Conservation (phyloP, 108 stramenopile species). For the Skeletonema costatum region DNA sequence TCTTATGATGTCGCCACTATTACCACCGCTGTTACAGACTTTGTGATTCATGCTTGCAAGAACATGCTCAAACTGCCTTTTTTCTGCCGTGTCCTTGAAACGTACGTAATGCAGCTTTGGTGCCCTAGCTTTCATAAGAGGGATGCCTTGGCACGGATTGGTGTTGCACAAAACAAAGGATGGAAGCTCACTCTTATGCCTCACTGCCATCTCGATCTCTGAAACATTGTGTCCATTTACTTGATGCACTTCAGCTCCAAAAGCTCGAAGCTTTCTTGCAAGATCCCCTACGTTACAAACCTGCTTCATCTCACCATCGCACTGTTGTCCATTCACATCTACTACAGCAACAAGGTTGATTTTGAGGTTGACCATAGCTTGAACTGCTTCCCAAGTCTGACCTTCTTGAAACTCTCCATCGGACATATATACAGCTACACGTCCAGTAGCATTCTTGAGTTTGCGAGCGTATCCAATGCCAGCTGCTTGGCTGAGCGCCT, state of each 20-base stretch:
- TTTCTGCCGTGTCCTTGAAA: slow-evolving; percentile 14
- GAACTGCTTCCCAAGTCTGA: slow-evolving; percentile 24
- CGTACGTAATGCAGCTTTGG: slow-evolving; percentile 29
- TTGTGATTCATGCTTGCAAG: slow-evolving; percentile 5
- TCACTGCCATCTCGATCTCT: slow-evolving; percentile 18
- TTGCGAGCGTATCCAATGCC: slow-evolving; percentile 23
- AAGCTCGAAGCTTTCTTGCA: slow-evolving; percentile 6
- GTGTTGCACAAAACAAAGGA: slow-evolving; percentile 22
- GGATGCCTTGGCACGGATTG: slow-evolving; percentile 17
- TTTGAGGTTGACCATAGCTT: slow-evolving; percentile 13
- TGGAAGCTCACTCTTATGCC: not conserved
- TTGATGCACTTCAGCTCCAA: slow-evolving; percentile 16
- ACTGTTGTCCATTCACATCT: slow-evolving; percentile 34
- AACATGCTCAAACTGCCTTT: slow-evolving; percentile 9
- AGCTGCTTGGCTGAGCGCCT: slow-evolving; percentile 32
- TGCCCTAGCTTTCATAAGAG: slow-evolving; percentile 6
- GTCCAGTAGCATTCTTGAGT: slow-evolving; percentile 11
- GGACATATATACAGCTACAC: slow-evolving; percentile 22
- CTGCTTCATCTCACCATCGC: slow-evolving; percentile 28
- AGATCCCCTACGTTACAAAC: slow-evolving; percentile 21
- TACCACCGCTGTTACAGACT: not conserved
- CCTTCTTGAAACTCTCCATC: slow-evolving; percentile 35
- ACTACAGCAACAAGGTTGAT: slow-evolving; percentile 21
- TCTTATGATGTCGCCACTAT: not conserved
- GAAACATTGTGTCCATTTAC: slow-evolving; percentile 28